Evolutionary conservation across 306 rosid species (phyloP).

Genomic region (Vigna reflexopilosa): DNA sequence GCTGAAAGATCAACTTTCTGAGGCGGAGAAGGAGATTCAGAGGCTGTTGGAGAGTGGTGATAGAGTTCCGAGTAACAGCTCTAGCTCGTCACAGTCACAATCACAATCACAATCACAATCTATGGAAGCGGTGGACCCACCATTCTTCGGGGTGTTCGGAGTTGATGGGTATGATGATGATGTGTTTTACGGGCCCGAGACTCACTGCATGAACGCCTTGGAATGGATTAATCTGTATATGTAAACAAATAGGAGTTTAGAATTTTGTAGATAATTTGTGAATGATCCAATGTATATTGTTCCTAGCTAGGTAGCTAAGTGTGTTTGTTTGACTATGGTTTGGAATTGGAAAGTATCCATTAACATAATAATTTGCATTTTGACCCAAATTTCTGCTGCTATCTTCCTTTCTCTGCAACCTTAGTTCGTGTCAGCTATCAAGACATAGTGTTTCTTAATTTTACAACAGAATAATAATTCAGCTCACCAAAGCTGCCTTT

Average conservation of each 20-base stretch:
- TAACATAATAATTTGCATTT: slow-evolving; percentile 48
- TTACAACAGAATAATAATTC: slow-evolving; percentile 15
- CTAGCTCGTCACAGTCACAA: slow-evolving; percentile 54
- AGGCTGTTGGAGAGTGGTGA: slow-evolving; percentile 53
- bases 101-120: slow-evolving; percentile 65
- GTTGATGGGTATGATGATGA: slow-evolving; percentile 60
- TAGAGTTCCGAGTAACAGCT: slow-evolving; percentile 60
- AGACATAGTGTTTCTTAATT: slow-evolving; percentile 2
- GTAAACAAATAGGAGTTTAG: slow-evolving; percentile 43
- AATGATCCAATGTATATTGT: slow-evolving; percentile 52
- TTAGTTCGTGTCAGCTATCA: slow-evolving; percentile 17
- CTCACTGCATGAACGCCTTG: slow-evolving; percentile 56
- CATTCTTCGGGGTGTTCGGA: slow-evolving; percentile 69
- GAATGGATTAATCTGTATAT: slow-evolving; percentile 69
- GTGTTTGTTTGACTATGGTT: slow-evolving; percentile 55
- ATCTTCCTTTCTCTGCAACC: neutral
- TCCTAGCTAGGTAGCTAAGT: slow-evolving; percentile 33
- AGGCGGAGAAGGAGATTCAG: slow-evolving; percentile 71
- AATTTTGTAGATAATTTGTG: slow-evolving; percentile 64
- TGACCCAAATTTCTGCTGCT: neutral
- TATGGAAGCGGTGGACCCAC: slow-evolving; percentile 58
- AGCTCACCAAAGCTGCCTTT: slow-evolving; percentile 18
- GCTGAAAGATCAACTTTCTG: slow-evolving; percentile 64
- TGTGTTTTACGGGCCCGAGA: slow-evolving; percentile 54
- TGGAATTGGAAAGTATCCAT: slow-evolving; percentile 44